These are phyloP conservation scores for Aspergillus piperis DNA, from an alignment of 2,329 filamentous ascomycete genomes.

Conservation along the genomic window DNA sequence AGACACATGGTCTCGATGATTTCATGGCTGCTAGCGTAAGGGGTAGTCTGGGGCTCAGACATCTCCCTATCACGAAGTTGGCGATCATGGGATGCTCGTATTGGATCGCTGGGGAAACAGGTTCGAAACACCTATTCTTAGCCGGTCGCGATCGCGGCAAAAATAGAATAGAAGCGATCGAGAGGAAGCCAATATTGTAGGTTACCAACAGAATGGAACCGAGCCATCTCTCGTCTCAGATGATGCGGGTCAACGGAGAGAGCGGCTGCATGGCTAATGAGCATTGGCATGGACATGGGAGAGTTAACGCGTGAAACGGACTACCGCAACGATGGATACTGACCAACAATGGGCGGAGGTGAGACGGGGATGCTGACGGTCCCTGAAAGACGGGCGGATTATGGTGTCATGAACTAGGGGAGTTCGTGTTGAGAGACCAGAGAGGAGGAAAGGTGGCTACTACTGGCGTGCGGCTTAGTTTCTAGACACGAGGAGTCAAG, in stretches of 20 bases:
- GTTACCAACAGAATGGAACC: slow-evolving; percentile 19
- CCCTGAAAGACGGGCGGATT: background rate
- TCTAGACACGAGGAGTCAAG: background rate
- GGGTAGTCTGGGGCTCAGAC: slow-evolving; percentile 20
- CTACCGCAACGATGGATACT: background rate
- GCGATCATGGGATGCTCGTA: slow-evolving; percentile 8
- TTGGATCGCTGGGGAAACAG: background rate
- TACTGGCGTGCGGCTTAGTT: background rate
- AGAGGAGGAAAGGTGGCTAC: background rate
- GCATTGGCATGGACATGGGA: background rate
- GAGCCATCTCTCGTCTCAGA: slow-evolving; percentile 16
- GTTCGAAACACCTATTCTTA: slow-evolving; percentile 16
- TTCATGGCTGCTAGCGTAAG: background rate
- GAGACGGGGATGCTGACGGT: background rate
- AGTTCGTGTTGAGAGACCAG: background rate
- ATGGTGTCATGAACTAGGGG: background rate
- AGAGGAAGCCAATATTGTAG: slow-evolving; percentile 9
- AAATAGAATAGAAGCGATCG: slow-evolving; percentile 9
- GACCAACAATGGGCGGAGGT: slow-evolving; percentile 5
- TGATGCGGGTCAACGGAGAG: slow-evolving; percentile 1
- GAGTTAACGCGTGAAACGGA: background rate
- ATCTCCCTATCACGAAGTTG: slow-evolving; percentile 4
- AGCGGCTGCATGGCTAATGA: slow-evolving; percentile 20
- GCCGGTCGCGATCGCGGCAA: slow-evolving; percentile 3
- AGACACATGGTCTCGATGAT: background rate